Conservation (phyloP, 345 rosid genomes). For the Syzygium aromaticum region DNA sequence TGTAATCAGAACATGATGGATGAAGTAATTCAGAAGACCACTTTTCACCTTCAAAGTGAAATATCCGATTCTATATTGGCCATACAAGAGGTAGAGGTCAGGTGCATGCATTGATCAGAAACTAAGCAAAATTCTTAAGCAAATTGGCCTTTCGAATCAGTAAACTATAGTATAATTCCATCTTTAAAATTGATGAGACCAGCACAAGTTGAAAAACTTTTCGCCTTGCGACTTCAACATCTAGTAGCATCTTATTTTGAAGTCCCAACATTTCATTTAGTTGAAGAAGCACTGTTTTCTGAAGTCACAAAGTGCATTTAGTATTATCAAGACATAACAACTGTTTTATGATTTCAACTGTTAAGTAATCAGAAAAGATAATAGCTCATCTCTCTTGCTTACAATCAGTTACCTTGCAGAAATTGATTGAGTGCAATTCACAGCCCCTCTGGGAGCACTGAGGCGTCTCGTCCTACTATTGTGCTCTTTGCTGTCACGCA, state of each 20-base stretch:
- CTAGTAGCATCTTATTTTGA: neutral
- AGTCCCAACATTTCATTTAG: neutral
- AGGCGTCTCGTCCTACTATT: conserved; percentile 19
- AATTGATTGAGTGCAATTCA: conserved; percentile 9
- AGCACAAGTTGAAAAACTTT: neutral
- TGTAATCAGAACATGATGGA: neutral
- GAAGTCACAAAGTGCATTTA: neutral
- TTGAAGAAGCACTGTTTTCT: neutral
- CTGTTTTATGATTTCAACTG: neutral
- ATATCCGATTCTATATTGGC: neutral
- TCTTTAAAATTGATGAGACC: neutral
- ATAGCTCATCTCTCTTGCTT: neutral
- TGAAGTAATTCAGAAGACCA: neutral
- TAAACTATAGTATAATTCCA: neutral
- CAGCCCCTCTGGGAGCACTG: conserved; percentile 27
- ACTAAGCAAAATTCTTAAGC: neutral
- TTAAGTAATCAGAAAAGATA: neutral
- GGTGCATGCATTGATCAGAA: neutral
- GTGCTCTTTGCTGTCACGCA: conserved; percentile 21
- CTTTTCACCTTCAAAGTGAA: neutral
- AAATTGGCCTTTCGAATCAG: neutral
- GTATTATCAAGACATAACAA: neutral
- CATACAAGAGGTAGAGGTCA: neutral
- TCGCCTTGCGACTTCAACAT: neutral
- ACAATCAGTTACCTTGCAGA: conserved; percentile 19